phyloP scores from a whole-genome alignment of 164 flowering plant genomes.

The Aristolochia contorta region DNA sequence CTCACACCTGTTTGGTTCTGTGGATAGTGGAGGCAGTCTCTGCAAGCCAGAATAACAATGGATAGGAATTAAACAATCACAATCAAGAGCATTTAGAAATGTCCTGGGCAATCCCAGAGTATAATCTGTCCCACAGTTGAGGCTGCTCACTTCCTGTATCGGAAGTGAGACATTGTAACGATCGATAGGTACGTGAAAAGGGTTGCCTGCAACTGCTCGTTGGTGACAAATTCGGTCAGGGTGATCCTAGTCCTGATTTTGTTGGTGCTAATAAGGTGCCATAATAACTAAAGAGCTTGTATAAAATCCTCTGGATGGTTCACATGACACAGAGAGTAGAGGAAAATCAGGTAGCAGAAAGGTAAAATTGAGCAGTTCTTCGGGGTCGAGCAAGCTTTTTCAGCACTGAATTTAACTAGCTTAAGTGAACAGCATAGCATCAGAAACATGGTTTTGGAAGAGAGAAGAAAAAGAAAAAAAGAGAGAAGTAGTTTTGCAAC shows the following conservation, averaged over 20 bases:
- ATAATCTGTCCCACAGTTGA: not conserved
- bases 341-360: not conserved
- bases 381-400: not conserved
- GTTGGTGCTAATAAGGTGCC: no score
- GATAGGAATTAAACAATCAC: not conserved
- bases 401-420: not conserved
- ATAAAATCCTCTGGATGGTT: no score
- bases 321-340: not conserved
- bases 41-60: slow-evolving; percentile 15
- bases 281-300: no score
- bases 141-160: not conserved
- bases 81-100: not conserved
- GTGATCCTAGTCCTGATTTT: no score
- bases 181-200: not conserved
- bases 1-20: slow-evolving; percentile 84
- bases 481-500: slow-evolving; percentile 14
- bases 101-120: not conserved
- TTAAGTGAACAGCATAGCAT: no score
- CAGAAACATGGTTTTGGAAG: not conserved
- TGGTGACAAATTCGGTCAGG: no score
- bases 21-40: slow-evolving; percentile 82
- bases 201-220: not conserved
- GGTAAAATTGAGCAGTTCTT: not conserved
- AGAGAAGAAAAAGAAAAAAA: not conserved
- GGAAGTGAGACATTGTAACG: not conserved